Evolutionary conservation across 768 basidiomycete genomes (phyloP).

Genomic region (Mycena crocata): DNA sequence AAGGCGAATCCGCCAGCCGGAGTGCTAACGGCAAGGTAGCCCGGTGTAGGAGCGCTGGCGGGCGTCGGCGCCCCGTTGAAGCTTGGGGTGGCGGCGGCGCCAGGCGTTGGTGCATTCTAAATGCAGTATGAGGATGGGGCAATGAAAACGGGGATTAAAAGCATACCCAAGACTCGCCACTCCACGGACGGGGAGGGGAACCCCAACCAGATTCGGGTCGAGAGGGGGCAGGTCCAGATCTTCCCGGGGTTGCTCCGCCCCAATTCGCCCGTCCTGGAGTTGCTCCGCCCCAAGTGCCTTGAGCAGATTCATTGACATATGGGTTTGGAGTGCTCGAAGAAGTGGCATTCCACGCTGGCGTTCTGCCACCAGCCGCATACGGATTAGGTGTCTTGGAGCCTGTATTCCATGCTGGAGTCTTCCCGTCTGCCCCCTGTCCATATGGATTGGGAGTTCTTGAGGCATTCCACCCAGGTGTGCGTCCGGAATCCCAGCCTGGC

Average conservation of each 20-base stretch:
- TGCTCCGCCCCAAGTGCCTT: constrained; percentile 41
- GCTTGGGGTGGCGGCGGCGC: constrained; percentile 56
- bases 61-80: constrained; percentile 50
- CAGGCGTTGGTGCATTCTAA: constrained; percentile 66
- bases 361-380: constrained; percentile 60
- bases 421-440: constrained; percentile 58
- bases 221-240: constrained; percentile 9
- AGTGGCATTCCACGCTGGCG: constrained; percentile 51
- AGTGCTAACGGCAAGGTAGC: constrained; percentile 6
- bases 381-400: constrained; percentile 79
- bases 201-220: constrained; percentile 29
- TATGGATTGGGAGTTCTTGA: constrained; percentile 52
- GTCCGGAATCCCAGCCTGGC: constrained; percentile 44
- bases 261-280: constrained; percentile 43
- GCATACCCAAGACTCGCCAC: constrained; percentile 43
- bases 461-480: constrained; percentile 35
- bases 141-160: constrained; percentile 8
- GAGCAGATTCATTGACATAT: constrained; percentile 25
- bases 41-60: constrained; percentile 35
- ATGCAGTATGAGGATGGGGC: constrained; percentile 10
- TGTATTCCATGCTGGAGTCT: constrained; percentile 77
- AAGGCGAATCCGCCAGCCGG: constrained; percentile 34
- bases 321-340: constrained; percentile 40
- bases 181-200: constrained; percentile 27
- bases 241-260: constrained; percentile 35